Evolutionary conservation across 495 filamentous ascomycete genomes (phyloP), one percentile per base, ranked within the genome.

Genomic region (Rostrohypoxylon terebratum): DNA sequence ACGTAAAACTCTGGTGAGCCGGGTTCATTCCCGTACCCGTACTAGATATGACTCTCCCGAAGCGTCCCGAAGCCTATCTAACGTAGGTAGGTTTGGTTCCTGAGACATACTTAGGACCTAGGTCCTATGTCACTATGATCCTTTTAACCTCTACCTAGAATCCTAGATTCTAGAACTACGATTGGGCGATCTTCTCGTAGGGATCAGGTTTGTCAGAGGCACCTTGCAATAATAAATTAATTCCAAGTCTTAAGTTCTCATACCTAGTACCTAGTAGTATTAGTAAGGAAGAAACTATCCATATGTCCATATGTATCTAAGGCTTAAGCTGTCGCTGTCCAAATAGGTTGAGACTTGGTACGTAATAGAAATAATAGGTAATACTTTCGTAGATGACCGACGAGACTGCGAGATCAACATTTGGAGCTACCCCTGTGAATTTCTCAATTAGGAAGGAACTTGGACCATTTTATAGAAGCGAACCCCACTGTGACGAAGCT

Each of bases 401-500:
- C n/a, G n/a, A n/a, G n/a, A n/a, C n/a, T n/a, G n/a, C n/a, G n/a
- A 51, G 48, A 53, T 31, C 25, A 53, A 53, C 2, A 53, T 53
- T 23, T 36, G 51, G 13, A 57, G 53, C 33, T 36, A 23, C 53
- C 53, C 53, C 53, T 57, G 31, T 38, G 38, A 33, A 55, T 0
- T 57, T 57, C 31, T 7, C 16, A 16, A 55, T 16, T 14, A 31
- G 54, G 31, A 21, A 58, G 16, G 54, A 58, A 33, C 54, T 58
- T 58, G 33, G 54, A 58, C 51, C 28, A 33, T 54, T 33, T 28
- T n/a, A 28, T n/a, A 23, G 25, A 63, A 65, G 21, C 31, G 20
- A 63, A 20, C 58, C 67, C 59, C 51, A 51, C 67, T 28, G 48
- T 48, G 59, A 63, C 66, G 47, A 47, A 69, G 51, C 42, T 63